A percentile compares a stretch with the other conserved stretches of the same genome.
phyloP scores from a whole-genome alignment of 768 basidiomycete genomes.

The Mycena rebaudengoi region DNA sequence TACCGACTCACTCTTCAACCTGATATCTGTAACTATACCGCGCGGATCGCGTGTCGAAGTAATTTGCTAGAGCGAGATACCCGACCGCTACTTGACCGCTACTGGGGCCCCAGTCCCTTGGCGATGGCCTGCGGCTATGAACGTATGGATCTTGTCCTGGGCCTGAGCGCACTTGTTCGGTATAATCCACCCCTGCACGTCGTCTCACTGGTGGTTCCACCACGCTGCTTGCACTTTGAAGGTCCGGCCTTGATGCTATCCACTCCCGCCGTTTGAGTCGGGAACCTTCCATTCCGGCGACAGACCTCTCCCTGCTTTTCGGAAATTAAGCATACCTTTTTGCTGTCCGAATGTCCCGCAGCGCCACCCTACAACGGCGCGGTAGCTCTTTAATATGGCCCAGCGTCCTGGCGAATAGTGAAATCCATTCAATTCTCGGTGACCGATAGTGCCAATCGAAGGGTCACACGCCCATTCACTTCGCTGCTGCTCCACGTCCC shows the following conservation, averaged over 20 bases:
- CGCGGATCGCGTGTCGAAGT: conserved; percentile 10
- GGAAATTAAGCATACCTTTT: conserved; percentile 10
- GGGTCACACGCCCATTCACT: not conserved
- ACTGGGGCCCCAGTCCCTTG: not conserved
- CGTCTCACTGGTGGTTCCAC: not conserved
- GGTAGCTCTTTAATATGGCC: too few species aligned
- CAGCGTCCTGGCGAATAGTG: too few species aligned
- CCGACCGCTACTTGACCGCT: too few species aligned
- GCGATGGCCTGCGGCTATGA: not conserved
- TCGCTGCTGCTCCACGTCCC: not conserved
- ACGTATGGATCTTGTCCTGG: not conserved
- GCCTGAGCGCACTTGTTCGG: not conserved
- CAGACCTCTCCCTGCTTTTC: conserved; percentile 15
- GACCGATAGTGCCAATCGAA: conserved; percentile 10
- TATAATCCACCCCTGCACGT: not conserved
- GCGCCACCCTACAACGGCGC: not conserved
- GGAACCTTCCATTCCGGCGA: conserved; percentile 2
- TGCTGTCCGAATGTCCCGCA: not conserved
- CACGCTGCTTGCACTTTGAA: not conserved
- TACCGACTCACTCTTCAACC: not conserved
- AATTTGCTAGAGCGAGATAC: not conserved
- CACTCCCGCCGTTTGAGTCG: conserved; percentile 1
- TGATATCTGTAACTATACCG: not conserved
- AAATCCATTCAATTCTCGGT: too few species aligned
- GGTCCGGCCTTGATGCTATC: not conserved